These are phyloP conservation scores for Zygosaccharomyces sapae DNA, from an alignment of 1,139 yeast genomes.

Conservation along the genomic window DNA sequence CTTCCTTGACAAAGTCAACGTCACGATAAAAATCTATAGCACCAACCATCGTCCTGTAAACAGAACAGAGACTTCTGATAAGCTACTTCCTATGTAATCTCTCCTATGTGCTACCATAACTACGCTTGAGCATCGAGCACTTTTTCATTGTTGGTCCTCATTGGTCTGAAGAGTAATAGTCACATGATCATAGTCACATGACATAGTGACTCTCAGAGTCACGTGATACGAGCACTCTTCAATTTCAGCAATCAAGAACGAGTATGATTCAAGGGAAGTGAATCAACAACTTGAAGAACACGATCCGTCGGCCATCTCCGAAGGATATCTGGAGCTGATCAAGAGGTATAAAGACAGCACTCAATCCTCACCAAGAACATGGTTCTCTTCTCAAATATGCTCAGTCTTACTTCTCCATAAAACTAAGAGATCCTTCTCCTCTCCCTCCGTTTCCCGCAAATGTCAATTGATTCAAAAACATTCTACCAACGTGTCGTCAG, in stretches of 20 bases:
- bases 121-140: background rate
- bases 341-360: background rate
- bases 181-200: background rate
- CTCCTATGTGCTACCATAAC: too few species aligned
- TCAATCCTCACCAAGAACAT: background rate
- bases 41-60: conserved; percentile 9
- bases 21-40: conserved; percentile 29
- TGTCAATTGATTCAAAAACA: background rate
- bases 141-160: background rate
- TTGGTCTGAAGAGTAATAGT: too few species aligned
- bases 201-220: background rate
- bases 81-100: background rate
- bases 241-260: background rate
- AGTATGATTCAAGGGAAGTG: background rate
- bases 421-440: background rate
- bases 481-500: conserved; percentile 8
- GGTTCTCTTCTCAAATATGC: background rate
- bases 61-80: background rate
- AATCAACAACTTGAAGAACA: background rate
- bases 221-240: background rate
- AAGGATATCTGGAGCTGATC: background rate
- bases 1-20: conserved; percentile 27
- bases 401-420: background rate
- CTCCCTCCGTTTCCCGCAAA: too few species aligned
- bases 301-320: conserved; percentile 2